Evolutionary conservation across 257 asterid genomes (phyloP).

Genomic region (Solanum sitiens): DNA sequence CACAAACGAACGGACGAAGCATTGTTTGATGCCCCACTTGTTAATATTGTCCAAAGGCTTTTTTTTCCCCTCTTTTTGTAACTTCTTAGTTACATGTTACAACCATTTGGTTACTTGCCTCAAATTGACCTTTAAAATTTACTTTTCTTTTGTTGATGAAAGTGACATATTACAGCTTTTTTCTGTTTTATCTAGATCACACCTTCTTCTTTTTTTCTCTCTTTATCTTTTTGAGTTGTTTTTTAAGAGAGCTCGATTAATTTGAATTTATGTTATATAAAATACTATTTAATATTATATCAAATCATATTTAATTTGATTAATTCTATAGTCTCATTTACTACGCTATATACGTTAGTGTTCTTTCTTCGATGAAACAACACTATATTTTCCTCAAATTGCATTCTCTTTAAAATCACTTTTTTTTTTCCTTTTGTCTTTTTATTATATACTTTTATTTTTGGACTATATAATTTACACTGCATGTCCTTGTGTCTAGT

Average conservation of each 20-base stretch:
- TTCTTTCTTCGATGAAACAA: slow-evolving; percentile 61
- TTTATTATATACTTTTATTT: background rate
- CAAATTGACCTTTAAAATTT: background rate
- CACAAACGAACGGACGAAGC: accelerated
- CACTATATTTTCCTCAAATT: slow-evolving; percentile 17
- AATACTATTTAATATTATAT: too few relatives aligned
- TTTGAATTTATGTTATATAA: accelerated
- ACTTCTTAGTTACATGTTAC: background rate
- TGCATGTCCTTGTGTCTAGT: background rate
- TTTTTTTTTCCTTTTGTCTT: background rate
- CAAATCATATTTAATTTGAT: too few relatives aligned
- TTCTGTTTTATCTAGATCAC: slow-evolving; percentile 1
- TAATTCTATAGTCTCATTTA: too few relatives aligned
- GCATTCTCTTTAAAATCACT: slow-evolving; percentile 23
- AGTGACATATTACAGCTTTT: slow-evolving; percentile 53
- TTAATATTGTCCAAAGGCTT: background rate
- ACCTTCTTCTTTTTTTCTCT: background rate
- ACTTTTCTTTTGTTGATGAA: slow-evolving; percentile 37
- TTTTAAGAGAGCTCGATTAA: background rate
- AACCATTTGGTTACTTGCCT: background rate
- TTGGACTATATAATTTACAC: background rate
- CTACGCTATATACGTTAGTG: accelerated
- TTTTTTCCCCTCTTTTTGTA: background rate
- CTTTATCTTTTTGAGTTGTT: background rate
- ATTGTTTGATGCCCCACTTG: slow-evolving; percentile 12